Percentiles rank a stretch among this genome's conserved stretches.
These are phyloP conservation scores for Curvularia lunata DNA, from an alignment of 2,329 filamentous ascomycete genomes.

Conservation along the genomic window DNA sequence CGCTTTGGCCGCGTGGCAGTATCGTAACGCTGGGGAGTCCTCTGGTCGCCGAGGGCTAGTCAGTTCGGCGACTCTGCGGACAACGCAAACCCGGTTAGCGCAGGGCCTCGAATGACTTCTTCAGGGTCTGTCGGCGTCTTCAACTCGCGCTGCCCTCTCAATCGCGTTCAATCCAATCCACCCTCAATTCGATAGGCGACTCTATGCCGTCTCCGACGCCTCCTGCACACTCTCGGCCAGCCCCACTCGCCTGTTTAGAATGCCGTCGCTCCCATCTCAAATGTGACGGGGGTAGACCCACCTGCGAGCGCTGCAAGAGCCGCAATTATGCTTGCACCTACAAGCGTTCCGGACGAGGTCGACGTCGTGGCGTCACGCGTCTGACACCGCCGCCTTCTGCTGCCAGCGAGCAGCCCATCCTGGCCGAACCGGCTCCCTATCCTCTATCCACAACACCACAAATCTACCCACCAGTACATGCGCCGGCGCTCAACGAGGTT, in stretches of 20 bases:
- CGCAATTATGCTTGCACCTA: conserved; percentile 53
- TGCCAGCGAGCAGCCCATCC: conserved; percentile 8
- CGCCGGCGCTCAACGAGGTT: not conserved
- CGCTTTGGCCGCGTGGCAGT: not conserved
- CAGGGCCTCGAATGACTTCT: not conserved
- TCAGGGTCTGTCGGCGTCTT: conserved; percentile 9
- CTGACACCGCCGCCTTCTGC: conserved; percentile 17
- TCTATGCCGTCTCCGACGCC: conserved; percentile 8
- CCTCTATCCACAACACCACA: not conserved
- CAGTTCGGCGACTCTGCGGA: conserved; percentile 2
- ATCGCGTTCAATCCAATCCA: conserved; percentile 3
- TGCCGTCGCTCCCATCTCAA: conserved; percentile 57
- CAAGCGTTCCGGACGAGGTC: conserved; percentile 54
- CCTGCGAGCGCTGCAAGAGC: conserved; percentile 51
- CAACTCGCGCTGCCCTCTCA: conserved; percentile 1
- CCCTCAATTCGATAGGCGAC: not conserved
- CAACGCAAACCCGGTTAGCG: conserved; percentile 1
- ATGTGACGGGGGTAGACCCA: conserved; percentile 55
- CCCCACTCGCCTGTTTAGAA: conserved; percentile 53
- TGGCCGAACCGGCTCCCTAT: conserved; percentile 1
- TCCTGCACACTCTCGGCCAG: conserved; percentile 16
- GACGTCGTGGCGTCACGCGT: conserved; percentile 39
- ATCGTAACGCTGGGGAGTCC: not conserved
- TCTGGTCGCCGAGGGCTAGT: not conserved
- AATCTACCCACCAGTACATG: not conserved